phyloP scores from a whole-genome alignment of 164 flowering plant species.

The Vitis rupestris region DNA sequence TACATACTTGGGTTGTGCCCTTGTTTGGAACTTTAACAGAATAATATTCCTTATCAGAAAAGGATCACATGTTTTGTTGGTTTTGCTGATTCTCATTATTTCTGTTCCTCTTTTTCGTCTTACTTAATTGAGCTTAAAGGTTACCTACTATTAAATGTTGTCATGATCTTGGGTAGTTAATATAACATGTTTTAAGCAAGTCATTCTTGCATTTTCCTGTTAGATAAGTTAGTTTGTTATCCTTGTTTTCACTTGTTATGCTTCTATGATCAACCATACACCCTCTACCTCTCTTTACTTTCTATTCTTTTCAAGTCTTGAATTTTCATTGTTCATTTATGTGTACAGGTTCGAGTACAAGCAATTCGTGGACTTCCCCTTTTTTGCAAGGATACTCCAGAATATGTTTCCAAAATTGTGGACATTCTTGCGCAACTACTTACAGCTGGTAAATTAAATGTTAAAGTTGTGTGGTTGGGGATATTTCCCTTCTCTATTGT shows the following conservation, averaged over 20 bases:
- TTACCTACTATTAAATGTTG: too few species aligned
- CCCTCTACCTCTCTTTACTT: too few species aligned
- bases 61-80: too few species aligned
- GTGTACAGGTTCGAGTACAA: slow-evolving; percentile 82
- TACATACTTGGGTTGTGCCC: too few species aligned
- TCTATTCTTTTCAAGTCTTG: neutral
- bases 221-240: too few species aligned
- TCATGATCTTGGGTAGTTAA: neutral
- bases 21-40: too few species aligned
- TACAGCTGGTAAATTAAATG: slow-evolving; percentile 49
- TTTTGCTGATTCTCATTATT: too few species aligned
- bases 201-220: neutral
- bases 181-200: neutral
- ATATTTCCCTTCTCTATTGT: neutral
- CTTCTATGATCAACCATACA: neutral
- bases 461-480: neutral
- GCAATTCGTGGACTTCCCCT: slow-evolving; percentile 98
- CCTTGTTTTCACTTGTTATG: neutral
- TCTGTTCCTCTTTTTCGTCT: too few species aligned
- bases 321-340: neutral
- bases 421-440: slow-evolving; percentile 86
- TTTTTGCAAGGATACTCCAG: slow-evolving; percentile 93
- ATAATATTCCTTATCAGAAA: too few species aligned
- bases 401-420: slow-evolving; percentile 73
- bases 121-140: too few species aligned